phyloP scores from a whole-genome alignment of 192 early-diverging fungal species.

The Podila epicladia region DNA sequence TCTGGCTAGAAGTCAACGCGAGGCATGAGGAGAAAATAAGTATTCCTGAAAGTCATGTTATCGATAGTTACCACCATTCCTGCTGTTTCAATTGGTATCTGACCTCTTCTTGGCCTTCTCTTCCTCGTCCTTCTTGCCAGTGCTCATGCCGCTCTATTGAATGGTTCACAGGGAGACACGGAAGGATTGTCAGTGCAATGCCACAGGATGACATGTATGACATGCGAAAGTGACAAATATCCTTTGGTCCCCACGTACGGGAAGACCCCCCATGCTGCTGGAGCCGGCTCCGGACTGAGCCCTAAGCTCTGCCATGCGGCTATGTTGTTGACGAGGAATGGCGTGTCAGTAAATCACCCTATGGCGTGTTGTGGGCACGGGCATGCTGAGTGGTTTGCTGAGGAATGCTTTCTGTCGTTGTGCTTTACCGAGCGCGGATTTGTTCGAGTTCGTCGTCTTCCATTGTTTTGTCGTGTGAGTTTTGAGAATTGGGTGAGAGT shows the following conservation, averaged over 20 bases:
- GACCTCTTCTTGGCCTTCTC: conserved; percentile 78
- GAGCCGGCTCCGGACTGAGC: conserved; percentile 35
- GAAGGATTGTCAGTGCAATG: neutral
- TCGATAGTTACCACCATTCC: neutral
- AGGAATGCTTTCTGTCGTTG: neutral
- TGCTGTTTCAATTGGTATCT: neutral
- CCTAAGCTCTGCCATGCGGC: conserved; percentile 56
- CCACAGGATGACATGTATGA: neutral
- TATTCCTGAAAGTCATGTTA: neutral
- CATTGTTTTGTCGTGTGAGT: conserved; percentile 58
- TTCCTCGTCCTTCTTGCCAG: conserved; percentile 61
- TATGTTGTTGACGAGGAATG: conserved; percentile 1
- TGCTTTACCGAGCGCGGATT: conserved; percentile 72
- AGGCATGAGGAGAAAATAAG: conserved; percentile 6
- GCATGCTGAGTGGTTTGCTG: conserved; percentile 54
- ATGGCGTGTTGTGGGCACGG: conserved; percentile 12
- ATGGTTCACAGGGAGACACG: neutral
- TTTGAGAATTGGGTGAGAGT: neutral
- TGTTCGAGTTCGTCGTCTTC: conserved; percentile 82
- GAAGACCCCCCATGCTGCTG: conserved; percentile 34
- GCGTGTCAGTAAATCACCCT: neutral
- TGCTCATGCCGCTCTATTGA: conserved; percentile 49
- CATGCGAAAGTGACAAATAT: too few relatives aligned
- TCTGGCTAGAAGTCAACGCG: conserved; percentile 62
- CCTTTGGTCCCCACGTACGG: conserved; percentile 13